Percentiles rank a stretch among this genome's conserved stretches.
Conservation (phyloP, 805 yeast genomes). For the Kazachstania bromeliacearum region DNA sequence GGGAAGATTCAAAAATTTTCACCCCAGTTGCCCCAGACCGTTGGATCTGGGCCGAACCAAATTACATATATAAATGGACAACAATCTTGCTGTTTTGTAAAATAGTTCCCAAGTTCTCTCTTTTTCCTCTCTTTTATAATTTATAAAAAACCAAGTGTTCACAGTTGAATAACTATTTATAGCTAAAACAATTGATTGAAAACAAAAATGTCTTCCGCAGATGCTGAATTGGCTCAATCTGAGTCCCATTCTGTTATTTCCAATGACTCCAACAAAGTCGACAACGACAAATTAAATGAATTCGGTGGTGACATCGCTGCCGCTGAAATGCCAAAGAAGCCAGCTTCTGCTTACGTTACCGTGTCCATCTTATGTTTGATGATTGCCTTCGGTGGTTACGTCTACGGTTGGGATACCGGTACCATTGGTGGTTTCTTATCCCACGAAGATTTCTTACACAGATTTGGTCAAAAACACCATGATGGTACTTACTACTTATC, state of each 20-base stretch:
- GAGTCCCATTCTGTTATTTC: constrained; percentile 4
- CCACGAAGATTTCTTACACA: constrained; percentile 39
- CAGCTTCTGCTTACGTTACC: constrained; percentile 28
- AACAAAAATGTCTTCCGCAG: not conserved
- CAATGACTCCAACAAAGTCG: constrained; percentile 3
- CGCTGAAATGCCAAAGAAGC: constrained; percentile 23
- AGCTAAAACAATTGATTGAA: too few species aligned
- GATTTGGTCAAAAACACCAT: constrained; percentile 44
- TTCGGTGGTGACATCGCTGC: constrained; percentile 2
- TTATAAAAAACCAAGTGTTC: too few species aligned
- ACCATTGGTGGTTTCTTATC: constrained; percentile 67
- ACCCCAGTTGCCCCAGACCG: too few species aligned
- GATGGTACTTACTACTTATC: constrained; percentile 40
- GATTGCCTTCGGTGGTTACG: constrained; percentile 34
- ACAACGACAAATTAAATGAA: constrained; percentile 2
- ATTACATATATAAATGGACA: too few species aligned
- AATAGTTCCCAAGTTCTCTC: too few species aligned
- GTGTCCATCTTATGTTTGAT: constrained; percentile 27
- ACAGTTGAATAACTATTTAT: too few species aligned
- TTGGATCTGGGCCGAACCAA: too few species aligned
- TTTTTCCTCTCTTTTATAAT: too few species aligned
- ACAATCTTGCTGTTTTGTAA: too few species aligned
- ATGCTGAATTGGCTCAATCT: not conserved
- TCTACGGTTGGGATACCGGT: constrained; percentile 74
- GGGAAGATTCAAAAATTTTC: too few species aligned